Percentiles rank a stretch among this genome's conserved stretches.
phyloP scores from a whole-genome alignment of 352 stramenopile species.

The Pythium utonaiense region DNA sequence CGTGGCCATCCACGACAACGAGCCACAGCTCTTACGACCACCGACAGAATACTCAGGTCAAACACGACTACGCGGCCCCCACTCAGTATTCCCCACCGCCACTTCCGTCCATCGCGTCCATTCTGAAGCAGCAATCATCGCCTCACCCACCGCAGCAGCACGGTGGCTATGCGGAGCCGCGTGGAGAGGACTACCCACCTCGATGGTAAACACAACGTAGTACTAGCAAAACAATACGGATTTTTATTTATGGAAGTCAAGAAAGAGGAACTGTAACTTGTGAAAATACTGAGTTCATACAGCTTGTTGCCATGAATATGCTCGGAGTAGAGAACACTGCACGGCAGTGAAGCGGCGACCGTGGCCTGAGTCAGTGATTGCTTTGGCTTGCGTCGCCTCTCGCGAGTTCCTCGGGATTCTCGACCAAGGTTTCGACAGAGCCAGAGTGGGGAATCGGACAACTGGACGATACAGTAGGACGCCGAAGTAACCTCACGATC shows the following conservation, averaged over 20 bases:
- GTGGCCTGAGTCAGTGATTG: no score
- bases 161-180: not conserved
- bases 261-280: not conserved
- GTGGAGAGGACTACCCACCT: not conserved
- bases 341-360: no score
- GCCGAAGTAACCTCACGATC: slow-evolving; percentile 14
- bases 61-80: slow-evolving; percentile 3
- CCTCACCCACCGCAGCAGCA: not conserved
- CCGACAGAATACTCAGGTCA: slow-evolving; percentile 4
- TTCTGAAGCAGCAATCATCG: slow-evolving; percentile 10
- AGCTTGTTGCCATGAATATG: no score
- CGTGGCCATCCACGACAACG: not conserved
- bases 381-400: not conserved
- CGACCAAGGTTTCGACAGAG: no score
- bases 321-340: no score
- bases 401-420: no score
- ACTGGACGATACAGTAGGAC: slow-evolving; percentile 1
- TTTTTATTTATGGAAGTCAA: slow-evolving; percentile 2
- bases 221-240: not conserved
- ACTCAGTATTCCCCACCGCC: slow-evolving; percentile 3
- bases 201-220: slow-evolving; percentile 2
- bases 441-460: slow-evolving; percentile 5
- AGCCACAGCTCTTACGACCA: slow-evolving; percentile 16
- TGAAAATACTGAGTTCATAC: not conserved
- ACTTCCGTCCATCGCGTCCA: slow-evolving; percentile 16